These are phyloP conservation scores for Pichia exigua DNA, from an alignment of 805 yeast species.

Conservation along the genomic window DNA sequence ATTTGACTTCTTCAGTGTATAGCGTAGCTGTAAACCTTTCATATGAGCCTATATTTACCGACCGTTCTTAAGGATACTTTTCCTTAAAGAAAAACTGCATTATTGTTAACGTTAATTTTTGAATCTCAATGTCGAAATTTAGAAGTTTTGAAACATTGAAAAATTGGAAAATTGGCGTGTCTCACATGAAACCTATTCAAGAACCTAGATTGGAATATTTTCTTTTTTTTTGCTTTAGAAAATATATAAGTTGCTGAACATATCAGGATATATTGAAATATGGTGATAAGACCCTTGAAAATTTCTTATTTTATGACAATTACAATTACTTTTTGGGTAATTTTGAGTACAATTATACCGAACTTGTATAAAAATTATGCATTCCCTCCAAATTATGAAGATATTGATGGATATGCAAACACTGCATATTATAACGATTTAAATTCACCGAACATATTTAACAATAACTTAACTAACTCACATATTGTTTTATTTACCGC, in stretches of 20 bases:
- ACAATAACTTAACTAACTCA: constrained; percentile 14
- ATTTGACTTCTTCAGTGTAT: not conserved
- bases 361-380: not conserved
- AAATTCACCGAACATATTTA: constrained; percentile 16
- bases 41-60: not conserved
- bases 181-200: not conserved
- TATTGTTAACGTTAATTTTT: not conserved
- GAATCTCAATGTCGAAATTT: not conserved
- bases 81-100: too few relatives aligned
- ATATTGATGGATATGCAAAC: constrained; percentile 17
- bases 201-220: too few relatives aligned
- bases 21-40: not conserved
- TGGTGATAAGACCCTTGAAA: constrained; percentile 2
- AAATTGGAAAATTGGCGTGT: not conserved
- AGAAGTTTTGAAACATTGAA: not conserved
- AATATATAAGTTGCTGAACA: not conserved
- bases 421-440: constrained; percentile 16
- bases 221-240: not conserved
- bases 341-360: constrained; percentile 11
- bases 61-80: not conserved
- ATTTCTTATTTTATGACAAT: not conserved
- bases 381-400: not conserved
- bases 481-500: constrained; percentile 49
- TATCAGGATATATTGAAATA: not conserved
- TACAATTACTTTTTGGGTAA: constrained; percentile 7